phyloP scores from a whole-genome alignment of 2,329 filamentous ascomycete species.

The Zymoseptoria ardabiliae region DNA sequence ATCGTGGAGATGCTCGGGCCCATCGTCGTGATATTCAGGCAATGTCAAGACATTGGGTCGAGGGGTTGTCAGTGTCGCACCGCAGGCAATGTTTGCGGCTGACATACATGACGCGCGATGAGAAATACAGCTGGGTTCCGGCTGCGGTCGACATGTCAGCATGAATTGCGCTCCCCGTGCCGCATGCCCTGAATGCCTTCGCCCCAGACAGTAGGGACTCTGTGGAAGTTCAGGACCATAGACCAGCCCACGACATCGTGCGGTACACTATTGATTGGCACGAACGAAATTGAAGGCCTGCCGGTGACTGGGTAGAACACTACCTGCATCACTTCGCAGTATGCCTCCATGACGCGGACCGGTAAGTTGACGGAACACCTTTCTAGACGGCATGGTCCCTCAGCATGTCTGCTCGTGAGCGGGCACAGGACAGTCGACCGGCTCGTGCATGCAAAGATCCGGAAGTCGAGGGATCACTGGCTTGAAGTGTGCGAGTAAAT shows the following conservation, averaged over 20 bases:
- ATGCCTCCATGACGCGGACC: neutral
- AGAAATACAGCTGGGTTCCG: neutral
- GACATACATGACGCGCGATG: neutral
- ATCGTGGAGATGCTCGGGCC: neutral
- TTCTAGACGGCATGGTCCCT: neutral
- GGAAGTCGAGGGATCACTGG: too few species aligned
- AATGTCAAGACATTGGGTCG: neutral
- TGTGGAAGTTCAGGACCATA: too few species aligned
- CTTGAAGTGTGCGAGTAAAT: too few species aligned
- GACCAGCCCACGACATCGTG: too few species aligned
- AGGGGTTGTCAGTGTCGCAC: neutral
- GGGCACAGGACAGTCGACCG: too few species aligned
- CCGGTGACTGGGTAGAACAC: neutral
- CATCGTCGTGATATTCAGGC: neutral
- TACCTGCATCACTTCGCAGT: neutral
- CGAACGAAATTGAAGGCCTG: neutral
- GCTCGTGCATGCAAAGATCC: too few species aligned
- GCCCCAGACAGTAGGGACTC: too few species aligned
- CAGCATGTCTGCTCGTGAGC: neutral
- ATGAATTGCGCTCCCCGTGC: too few species aligned
- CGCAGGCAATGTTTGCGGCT: neutral
- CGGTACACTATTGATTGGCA: too few species aligned
- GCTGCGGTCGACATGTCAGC: too few species aligned
- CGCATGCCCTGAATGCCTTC: too few species aligned
- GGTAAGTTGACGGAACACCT: neutral